A percentile compares a stretch with the other conserved stretches of the same genome.
Conservation (phyloP, 768 basidiomycete species). For the Suillus subalutaceus region DNA sequence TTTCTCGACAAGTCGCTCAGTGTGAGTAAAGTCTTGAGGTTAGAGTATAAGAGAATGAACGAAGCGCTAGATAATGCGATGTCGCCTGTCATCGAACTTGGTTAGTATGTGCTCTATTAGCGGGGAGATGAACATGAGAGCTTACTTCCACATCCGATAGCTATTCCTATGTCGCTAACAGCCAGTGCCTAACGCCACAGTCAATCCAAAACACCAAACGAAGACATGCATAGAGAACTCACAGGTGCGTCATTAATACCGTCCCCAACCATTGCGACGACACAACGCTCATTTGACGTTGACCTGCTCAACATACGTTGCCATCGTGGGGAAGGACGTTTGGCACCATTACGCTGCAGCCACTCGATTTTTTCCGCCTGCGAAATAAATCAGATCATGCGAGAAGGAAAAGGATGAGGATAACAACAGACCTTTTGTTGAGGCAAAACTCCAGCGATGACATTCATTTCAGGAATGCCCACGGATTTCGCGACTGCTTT, state of each 20-base stretch:
- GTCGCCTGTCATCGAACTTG: slow-evolving; percentile 34
- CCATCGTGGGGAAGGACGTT: slow-evolving; percentile 35
- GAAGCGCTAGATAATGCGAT: slow-evolving; percentile 78
- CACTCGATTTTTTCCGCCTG: slow-evolving; percentile 61
- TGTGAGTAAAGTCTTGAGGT: slow-evolving; percentile 60
- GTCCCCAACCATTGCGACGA: slow-evolving; percentile 63
- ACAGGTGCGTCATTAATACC: slow-evolving; percentile 67
- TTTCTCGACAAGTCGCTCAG: slow-evolving; percentile 65
- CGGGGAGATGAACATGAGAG: not conserved
- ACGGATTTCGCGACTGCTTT: slow-evolving; percentile 67
- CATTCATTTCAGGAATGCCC: slow-evolving; percentile 66
- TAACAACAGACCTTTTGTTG: slow-evolving; percentile 64
- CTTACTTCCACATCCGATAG: slow-evolving; percentile 62
- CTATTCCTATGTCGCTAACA: slow-evolving; percentile 60
- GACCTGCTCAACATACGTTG: slow-evolving; percentile 25
- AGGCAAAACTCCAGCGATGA: slow-evolving; percentile 81
- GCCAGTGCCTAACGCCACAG: slow-evolving; percentile 47
- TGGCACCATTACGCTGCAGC: slow-evolving; percentile 49
- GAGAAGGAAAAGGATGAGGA: not conserved
- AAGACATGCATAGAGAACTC: slow-evolving; percentile 16
- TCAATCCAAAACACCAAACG: slow-evolving; percentile 6
- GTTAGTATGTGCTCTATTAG: not conserved
- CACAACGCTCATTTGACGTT: slow-evolving; percentile 38
- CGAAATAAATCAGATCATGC: slow-evolving; percentile 11
- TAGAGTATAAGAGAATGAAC: slow-evolving; percentile 75